Evolutionary conservation across 2,329 filamentous ascomycete species (phyloP).

Genomic region (Helotiales sp.): DNA sequence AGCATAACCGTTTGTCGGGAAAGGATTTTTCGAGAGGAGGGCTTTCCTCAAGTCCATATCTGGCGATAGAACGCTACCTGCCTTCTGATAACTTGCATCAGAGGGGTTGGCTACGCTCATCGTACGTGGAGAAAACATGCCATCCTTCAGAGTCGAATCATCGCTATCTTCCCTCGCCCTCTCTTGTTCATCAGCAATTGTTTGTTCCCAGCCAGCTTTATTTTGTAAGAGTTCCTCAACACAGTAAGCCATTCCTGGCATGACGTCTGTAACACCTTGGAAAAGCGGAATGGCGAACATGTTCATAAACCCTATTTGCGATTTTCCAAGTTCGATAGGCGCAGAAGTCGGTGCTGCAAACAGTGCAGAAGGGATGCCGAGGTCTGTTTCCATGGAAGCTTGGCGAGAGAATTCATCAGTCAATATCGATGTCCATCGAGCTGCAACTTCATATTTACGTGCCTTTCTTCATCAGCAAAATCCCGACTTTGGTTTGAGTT

Average conservation of each 20-base stretch:
- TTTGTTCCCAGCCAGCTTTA: constrained; percentile 72
- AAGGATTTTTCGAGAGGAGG: constrained; percentile 35
- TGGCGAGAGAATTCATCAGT: constrained; percentile 95
- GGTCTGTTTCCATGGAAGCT: constrained; percentile 85
- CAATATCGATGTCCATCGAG: constrained; percentile 91
- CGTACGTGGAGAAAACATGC: constrained; percentile 41
- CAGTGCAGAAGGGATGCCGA: constrained; percentile 85
- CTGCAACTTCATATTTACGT: constrained; percentile 79
- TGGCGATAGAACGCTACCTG: constrained; percentile 27
- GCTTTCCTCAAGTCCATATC: constrained; percentile 34
- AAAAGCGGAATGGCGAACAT: constrained; percentile 94
- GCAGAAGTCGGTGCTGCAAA: constrained; percentile 86
- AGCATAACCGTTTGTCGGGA: constrained; percentile 27
- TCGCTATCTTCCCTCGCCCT: constrained; percentile 47
- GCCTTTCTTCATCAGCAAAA: constrained; percentile 59
- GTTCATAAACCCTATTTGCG: constrained; percentile 96
- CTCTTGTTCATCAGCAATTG: constrained; percentile 65
- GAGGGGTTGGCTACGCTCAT: constrained; percentile 41
- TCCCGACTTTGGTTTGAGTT: not conserved
- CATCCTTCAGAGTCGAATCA: constrained; percentile 41
- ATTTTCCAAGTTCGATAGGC: constrained; percentile 78
- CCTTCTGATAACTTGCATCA: constrained; percentile 34
- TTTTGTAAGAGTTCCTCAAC: constrained; percentile 82
- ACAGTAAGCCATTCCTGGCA: constrained; percentile 84
- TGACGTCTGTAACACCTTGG: constrained; percentile 81